Percentiles rank a stretch among this genome's conserved stretches.
Evolutionary conservation across 2,329 filamentous ascomycete genomes (phyloP).

Genomic region (Geosmithia flava): DNA sequence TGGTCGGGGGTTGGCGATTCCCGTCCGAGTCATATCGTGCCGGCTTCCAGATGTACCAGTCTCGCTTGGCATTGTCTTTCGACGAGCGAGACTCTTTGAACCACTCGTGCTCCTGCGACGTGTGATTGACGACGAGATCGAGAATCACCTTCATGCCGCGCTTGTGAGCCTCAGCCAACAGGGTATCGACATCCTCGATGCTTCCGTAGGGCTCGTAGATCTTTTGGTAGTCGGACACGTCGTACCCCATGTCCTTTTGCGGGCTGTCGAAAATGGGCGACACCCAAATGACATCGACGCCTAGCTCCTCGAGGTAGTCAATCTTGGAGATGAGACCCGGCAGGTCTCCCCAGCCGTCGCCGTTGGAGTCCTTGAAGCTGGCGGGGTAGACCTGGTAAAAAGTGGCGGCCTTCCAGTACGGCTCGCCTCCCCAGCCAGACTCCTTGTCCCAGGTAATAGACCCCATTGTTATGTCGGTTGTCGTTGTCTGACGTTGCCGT

Average conservation of each 20-base stretch:
- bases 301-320: conserved; percentile 50
- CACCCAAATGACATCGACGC: conserved; percentile 50
- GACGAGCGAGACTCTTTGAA: conserved; percentile 41
- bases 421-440: conserved; percentile 11
- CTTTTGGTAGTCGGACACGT: conserved; percentile 56
- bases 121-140: conserved; percentile 65
- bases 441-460: conserved; percentile 16
- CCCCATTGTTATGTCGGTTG: conserved; percentile 14
- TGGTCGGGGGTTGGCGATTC: conserved; percentile 45
- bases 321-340: conserved; percentile 51
- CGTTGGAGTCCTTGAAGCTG: conserved; percentile 43
- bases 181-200: conserved; percentile 49
- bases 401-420: conserved; percentile 33
- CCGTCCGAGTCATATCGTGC: conserved; percentile 39
- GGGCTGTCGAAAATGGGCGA: conserved; percentile 42
- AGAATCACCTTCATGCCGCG: conserved; percentile 56
- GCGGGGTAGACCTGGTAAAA: conserved; percentile 45
- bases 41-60: conserved; percentile 57
- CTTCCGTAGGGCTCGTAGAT: conserved; percentile 58
- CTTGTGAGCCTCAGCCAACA: conserved; percentile 47
- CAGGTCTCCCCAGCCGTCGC: conserved; percentile 54
- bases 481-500: neutral
- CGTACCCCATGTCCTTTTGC: conserved; percentile 59
- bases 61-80: conserved; percentile 36
- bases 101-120: conserved; percentile 41